Evolutionary conservation across 208 protist species (phyloP), one percentile per base, ranked within the genome.

Genomic region (Paratrypanosoma confusum): DNA sequence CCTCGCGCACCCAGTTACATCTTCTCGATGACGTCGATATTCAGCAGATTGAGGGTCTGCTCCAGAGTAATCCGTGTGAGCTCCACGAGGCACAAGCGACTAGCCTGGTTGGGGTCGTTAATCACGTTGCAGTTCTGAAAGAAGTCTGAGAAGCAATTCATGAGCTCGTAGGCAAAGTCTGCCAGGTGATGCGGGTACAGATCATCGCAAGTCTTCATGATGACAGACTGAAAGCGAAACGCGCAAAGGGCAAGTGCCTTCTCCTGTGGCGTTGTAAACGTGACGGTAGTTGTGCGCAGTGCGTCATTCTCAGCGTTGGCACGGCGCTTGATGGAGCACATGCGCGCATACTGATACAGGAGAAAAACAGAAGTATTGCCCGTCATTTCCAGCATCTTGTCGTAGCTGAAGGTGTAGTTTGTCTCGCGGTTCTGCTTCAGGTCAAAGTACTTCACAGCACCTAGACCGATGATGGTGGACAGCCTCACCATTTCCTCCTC

Each of bases 281-380:
- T 66, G 20, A 96, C 66, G 33, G 79, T 53, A 6, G 67, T 50
- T 18, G 67, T 53, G 34, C 57, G 32, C 36, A 77, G 38, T 37
- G 89, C 50, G 36, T 77, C 71, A 42, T 73, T 65, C 7, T 68
- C 65, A 21, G 39, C 39, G 27, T 68, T 66, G 23, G 88, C 81
- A 78, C 93, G 93, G 48, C 80, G 78, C 57, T 82, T 60, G 65
- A 98, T 97, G 29, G 93, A 97, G 54, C 61, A 72, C 40, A 97
- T 96, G 49, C 97, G 90, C 10, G 93, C 93, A 65, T 97, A 97
- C 47, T 96, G 84, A 72, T 99, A 99, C 8, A 98, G 77, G 23
- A 99, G 71, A 51, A 97, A 98, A 10, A 95, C 77, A 23, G 94
- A 95, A 11, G 95, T 98, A 67, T 99, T 98, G 47, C 97, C 96